These are phyloP conservation scores for Cardamine resedifolia DNA, from an alignment of 345 rosid species.

Conservation along the genomic window DNA sequence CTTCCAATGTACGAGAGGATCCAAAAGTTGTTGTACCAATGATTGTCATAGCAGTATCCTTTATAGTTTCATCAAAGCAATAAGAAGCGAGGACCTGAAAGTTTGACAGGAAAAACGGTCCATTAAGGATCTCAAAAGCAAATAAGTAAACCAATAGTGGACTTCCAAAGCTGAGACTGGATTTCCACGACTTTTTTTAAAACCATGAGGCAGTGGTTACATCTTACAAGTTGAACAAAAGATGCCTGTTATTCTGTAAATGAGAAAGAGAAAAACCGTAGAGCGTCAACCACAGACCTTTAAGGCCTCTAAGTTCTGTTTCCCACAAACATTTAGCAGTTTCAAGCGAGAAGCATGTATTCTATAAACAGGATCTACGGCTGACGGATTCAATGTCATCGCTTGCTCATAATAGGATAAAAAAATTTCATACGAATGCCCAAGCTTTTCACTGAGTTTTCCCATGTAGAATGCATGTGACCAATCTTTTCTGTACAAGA, in stretches of 20 bases:
- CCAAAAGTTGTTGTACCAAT: slow-evolving; percentile 50
- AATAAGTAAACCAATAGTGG: slow-evolving; percentile 6
- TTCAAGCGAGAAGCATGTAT: slow-evolving; percentile 96
- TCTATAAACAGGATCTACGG: slow-evolving; percentile 93
- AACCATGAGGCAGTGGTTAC: slow-evolving; percentile 7
- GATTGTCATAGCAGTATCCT: slow-evolving; percentile 54
- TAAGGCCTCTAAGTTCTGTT: slow-evolving; percentile 62
- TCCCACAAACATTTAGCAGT: slow-evolving; percentile 67
- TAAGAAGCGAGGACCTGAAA: slow-evolving; percentile 64
- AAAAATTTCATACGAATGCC: slow-evolving; percentile 58
- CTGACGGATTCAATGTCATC: slow-evolving; percentile 72
- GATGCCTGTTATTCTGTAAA: slow-evolving; percentile 12
- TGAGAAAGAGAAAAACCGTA: background rate
- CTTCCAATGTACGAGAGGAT: slow-evolving; percentile 41
- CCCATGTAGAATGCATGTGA: slow-evolving; percentile 97
- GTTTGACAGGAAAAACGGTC: slow-evolving; percentile 29
- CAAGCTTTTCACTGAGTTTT: slow-evolving; percentile 91
- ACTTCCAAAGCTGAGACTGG: slow-evolving; percentile 12
- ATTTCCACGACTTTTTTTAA: background rate
- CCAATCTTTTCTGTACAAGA: slow-evolving; percentile 82
- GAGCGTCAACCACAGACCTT: slow-evolving; percentile 58
- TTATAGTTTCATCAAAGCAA: slow-evolving; percentile 61
- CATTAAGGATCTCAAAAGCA: slow-evolving; percentile 16
- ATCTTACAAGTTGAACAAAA: background rate
- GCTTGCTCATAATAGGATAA: slow-evolving; percentile 79